These are phyloP conservation scores for Monilinia laxa DNA, from an alignment of 2,329 filamentous ascomycete species.

Conservation along the genomic window DNA sequence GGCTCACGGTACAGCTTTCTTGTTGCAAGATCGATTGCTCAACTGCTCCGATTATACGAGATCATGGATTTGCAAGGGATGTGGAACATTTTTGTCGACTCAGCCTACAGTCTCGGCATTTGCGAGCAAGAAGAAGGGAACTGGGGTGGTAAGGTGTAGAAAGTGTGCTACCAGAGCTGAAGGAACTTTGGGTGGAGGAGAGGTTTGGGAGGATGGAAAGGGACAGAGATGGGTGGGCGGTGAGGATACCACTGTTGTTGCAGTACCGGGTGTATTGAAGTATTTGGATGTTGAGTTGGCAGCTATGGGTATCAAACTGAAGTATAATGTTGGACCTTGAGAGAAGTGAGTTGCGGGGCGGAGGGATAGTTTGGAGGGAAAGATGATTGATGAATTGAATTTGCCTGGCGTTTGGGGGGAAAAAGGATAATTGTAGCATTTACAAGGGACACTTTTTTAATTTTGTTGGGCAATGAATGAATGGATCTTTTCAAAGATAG, in stretches of 20 bases:
- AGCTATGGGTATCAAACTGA: constrained; percentile 94
- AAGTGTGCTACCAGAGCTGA: constrained; percentile 60
- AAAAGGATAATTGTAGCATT: constrained; percentile 27
- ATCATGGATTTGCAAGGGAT: constrained; percentile 84
- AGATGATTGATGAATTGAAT: constrained; percentile 16
- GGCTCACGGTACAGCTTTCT: constrained; percentile 90
- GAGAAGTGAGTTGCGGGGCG: background rate
- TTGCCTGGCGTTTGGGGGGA: constrained; percentile 27
- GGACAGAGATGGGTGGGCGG: constrained; percentile 84
- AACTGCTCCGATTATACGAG: constrained; percentile 95
- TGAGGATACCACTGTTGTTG: constrained; percentile 85
- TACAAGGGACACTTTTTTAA: constrained; percentile 23
- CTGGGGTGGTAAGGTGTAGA: constrained; percentile 73
- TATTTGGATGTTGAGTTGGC: constrained; percentile 94
- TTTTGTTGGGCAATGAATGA: constrained; percentile 7
- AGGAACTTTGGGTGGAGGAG: constrained; percentile 53
- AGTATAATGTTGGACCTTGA: constrained; percentile 69
- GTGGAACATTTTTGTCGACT: constrained; percentile 87
- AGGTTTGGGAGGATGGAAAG: constrained; percentile 90
- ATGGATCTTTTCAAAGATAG: background rate
- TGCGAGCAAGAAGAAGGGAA: constrained; percentile 62
- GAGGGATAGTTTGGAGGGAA: background rate
- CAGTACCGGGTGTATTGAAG: constrained; percentile 87
- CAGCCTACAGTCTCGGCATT: constrained; percentile 73
- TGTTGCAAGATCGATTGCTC: constrained; percentile 91